Base-by-base conservation (phyloP, 768 basidiomycete species). In the Mycena olivaceomarginata region DNA sequence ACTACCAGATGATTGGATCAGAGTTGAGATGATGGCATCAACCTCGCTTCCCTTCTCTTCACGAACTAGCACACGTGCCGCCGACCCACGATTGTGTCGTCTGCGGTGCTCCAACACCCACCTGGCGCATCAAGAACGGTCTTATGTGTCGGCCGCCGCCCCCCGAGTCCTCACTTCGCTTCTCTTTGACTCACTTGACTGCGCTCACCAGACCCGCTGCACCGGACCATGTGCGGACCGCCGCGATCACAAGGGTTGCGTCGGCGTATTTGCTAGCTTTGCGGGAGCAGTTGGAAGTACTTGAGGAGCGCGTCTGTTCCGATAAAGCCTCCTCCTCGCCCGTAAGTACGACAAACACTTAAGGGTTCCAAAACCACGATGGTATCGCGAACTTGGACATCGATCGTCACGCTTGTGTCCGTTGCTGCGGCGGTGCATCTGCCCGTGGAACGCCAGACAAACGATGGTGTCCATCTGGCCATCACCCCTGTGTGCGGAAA, bases 401-500 rank as follows among this genome's bases (percentile, higher is more conserved):
- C 53, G 40, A 51, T 69, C 37, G 40, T 57, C 15, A 18, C 67
- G 40, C 51, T 69, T 20, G 41, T 57, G n/a, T 57, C 67, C 39
- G 20, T 69, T 41, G 40, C 57, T 46, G 51, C 67, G 9, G 67
- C 67, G 18, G 18, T 69, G 13, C 40, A 62, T 31, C 22, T 70
- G 43, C 69, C 69, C 20, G 63, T 41, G 16, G 41, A 46, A 31
- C 70, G 70, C 11, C 70, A 70, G 41, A 70, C 57, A 45, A 85
- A 85, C 64, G 80, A 85, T 67, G 83, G 83, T 2, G 83, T 91
- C 16, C 87, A 87, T 60, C 89, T 92, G 22, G 90, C 89, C 20
- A 85, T 92, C 4, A 81, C 82, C 22, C 90, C 90, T 9, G 77
- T 77, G 1, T 92, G 91, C 39, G 90, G 89, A 5, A 76, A 82